Conservation (phyloP, 2,329 filamentous ascomycete species). For the Calonectria honghensis region DNA sequence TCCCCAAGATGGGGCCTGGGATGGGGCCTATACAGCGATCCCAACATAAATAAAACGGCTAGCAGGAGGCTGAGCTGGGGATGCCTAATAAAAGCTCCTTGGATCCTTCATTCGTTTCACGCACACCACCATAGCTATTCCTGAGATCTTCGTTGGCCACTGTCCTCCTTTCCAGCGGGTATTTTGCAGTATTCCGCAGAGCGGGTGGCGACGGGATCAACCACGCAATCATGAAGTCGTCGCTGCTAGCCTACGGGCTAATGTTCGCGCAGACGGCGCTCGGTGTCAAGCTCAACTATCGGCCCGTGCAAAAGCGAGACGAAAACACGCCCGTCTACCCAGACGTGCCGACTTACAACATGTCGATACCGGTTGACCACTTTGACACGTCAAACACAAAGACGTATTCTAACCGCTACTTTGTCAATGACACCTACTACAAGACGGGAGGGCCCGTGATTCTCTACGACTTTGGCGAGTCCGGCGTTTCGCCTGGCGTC, state of each 20-base stretch:
- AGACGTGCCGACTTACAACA: conserved; percentile 40
- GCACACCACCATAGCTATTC: background rate
- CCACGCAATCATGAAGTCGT: conserved; percentile 6
- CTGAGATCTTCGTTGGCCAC: background rate
- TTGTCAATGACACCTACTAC: conserved; percentile 53
- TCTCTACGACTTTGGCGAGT: conserved; percentile 52
- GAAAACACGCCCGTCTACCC: background rate
- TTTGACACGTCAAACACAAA: conserved; percentile 46
- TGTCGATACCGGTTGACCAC: conserved; percentile 48
- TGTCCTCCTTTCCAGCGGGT: background rate
- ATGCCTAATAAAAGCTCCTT: background rate
- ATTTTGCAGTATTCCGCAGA: background rate
- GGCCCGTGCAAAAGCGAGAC: conserved; percentile 18
- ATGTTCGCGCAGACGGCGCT: conserved; percentile 28
- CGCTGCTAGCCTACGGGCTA: conserved; percentile 14
- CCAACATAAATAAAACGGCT: conserved; percentile 23
- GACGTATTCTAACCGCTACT: conserved; percentile 50
- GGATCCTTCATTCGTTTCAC: background rate
- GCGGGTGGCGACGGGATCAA: conserved; percentile 2
- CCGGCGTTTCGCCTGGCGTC: conserved; percentile 28
- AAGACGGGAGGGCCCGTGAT: conserved; percentile 50
- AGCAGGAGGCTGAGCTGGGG: conserved; percentile 8
- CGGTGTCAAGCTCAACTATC: conserved; percentile 32
- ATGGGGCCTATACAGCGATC: background rate
- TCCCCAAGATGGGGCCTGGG: background rate